Base-by-base conservation (phyloP, 1,139 yeast species). In the Insectozyma bohioensis region DNA sequence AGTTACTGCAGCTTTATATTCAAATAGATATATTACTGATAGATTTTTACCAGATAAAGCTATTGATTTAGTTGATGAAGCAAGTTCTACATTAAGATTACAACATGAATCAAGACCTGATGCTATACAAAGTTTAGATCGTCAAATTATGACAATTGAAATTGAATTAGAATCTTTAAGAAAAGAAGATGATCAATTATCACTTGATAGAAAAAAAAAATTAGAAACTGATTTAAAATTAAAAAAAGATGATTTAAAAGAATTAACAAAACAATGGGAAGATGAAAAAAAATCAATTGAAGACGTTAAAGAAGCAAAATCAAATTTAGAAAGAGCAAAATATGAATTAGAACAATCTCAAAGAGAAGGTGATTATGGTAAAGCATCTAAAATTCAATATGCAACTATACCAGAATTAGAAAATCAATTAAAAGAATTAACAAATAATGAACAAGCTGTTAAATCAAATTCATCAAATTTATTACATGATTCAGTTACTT, bases 81-180 rank as follows among this genome's bases (percentile, higher is more conserved):
- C 98, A 0, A 88, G 97, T 61, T 92, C 97, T 1, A 95, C 95
- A 0, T 68, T 92, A 42, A 70, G 98, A 44, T 67, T 92, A 41
- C 98, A 92, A 58, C 97, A 92, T 54, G 98, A 92, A 61, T 86
- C 96, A 3, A 88, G 88, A 56, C 98, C 98, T 0, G 98, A 92
- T 52, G 87, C 92, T 3, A 85, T 92, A 34, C 92, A 90, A 47
- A 85, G 81, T 30, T 71, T 92, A 38, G 98, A 92, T 55, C 78
- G 97, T 41, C 74, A 80, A 23, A 82, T 90, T 31, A 87, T 92
- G 94, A 92, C 96, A 3, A 83, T 92, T 42, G 92, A 90, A 58
- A 92, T 92, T 47, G 98, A 92, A 58, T 69, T 92, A 40, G 98
- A 90, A 58, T 87, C 97, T 0, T 70, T 92, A 49, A 78, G 90